Percentiles rank a stretch among this genome's conserved stretches.
Evolutionary conservation across 2,329 filamentous ascomycete species (phyloP).

Genomic region (Aspergillus jensenii): DNA sequence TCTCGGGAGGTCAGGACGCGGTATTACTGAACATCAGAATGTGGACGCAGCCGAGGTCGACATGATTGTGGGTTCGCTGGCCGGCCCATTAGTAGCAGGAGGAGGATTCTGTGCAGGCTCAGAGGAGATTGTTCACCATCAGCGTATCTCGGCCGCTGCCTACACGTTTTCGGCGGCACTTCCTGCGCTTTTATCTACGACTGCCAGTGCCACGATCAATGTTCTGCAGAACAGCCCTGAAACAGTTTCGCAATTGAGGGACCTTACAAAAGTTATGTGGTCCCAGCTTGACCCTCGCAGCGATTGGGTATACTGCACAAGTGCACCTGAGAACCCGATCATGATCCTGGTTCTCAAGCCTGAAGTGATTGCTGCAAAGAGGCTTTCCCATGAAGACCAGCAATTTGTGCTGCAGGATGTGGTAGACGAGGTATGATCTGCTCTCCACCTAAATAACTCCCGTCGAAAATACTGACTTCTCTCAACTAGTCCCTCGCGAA

Average conservation of each 20-base stretch:
- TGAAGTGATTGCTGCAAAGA: constrained; percentile 72
- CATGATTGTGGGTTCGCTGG: constrained; percentile 93
- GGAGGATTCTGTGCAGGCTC: constrained; percentile 95
- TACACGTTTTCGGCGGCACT: constrained; percentile 96
- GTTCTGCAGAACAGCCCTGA: constrained; percentile 86
- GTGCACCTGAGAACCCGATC: constrained; percentile 79
- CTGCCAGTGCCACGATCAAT: constrained; percentile 84
- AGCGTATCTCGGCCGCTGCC: constrained; percentile 85
- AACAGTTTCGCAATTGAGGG: constrained; percentile 72
- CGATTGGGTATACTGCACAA: constrained; percentile 86
- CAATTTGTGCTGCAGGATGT: constrained; percentile 83
- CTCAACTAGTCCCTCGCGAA: constrained; percentile 71
- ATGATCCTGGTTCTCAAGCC: constrained; percentile 81
- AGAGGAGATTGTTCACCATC: constrained; percentile 90
- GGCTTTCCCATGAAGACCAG: constrained; percentile 71
- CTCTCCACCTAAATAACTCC: background rate
- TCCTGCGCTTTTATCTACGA: constrained; percentile 92
- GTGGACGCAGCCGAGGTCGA: constrained; percentile 91
- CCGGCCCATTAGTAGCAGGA: constrained; percentile 85
- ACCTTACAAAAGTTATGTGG: constrained; percentile 83
- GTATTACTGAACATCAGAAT: constrained; percentile 93
- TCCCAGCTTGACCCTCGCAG: constrained; percentile 87
- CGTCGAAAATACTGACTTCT: background rate
- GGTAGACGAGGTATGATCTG: constrained; percentile 80
- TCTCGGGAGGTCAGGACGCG: constrained; percentile 84